phyloP scores from a whole-genome alignment of 164 flowering plant species.

The Chimonanthus salicifolius region DNA sequence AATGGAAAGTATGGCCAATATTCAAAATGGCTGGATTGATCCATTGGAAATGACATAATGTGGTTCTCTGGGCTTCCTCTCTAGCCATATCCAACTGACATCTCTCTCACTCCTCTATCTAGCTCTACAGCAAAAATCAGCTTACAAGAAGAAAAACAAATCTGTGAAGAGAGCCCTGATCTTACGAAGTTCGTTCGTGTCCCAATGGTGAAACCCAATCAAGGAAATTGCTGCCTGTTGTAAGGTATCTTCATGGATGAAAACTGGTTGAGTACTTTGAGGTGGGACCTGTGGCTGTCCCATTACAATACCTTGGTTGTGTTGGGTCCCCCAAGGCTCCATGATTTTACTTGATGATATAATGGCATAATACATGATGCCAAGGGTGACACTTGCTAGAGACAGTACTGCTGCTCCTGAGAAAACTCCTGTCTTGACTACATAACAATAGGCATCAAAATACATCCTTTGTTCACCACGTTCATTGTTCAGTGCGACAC shows the following conservation, averaged over 20 bases:
- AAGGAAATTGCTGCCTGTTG: conserved; percentile 57
- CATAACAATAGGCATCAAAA: conserved; percentile 64
- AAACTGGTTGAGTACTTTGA: conserved; percentile 49
- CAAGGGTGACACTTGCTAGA: conserved; percentile 52
- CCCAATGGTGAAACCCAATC: conserved; percentile 7
- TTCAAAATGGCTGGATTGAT: no score
- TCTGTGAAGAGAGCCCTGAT: no score
- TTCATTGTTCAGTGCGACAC: conserved; percentile 74
- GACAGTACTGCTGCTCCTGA: conserved; percentile 71
- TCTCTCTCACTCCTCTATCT: no score
- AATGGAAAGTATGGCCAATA: no score
- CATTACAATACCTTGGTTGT: conserved; percentile 56
- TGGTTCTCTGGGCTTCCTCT: no score
- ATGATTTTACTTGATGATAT: conserved; percentile 33
- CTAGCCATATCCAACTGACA: no score
- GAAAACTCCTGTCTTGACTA: conserved; percentile 85
- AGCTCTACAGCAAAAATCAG: no score
- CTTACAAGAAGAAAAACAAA: no score
- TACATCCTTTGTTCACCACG: conserved; percentile 50
- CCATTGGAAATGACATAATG: no score
- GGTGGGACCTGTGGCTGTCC: conserved; percentile 67
- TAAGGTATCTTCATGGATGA: conserved; percentile 89
- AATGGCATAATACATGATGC: conserved; percentile 55
- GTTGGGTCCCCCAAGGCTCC: conserved; percentile 19
- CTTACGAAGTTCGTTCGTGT: neutral